Evolutionary conservation across 1,284 basidiomycete species (phyloP), one percentile per base, ranked within the genome.

Genomic region (Coniophora puteana): DNA sequence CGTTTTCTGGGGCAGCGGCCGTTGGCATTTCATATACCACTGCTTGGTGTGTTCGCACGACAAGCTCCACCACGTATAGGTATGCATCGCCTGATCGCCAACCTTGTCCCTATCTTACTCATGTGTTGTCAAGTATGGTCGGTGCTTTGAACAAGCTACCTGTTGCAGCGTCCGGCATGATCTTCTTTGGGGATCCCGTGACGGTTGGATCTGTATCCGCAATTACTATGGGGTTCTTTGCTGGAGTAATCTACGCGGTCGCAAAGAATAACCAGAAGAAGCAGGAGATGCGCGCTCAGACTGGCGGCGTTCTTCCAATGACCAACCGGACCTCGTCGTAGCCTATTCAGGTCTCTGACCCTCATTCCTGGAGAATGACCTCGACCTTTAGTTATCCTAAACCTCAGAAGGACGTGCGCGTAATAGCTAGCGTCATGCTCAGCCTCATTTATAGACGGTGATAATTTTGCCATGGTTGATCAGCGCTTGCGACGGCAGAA

Each of bases 131-230:
- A 33, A 93, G 90, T 52, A 99, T 99, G 96, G 94, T 98, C 38
- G 96, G 96, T 7, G 96, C 96, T 0, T 67, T 99, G 53, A 99
- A 99, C 74, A 99, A 99, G 70, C 77, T 99, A 12, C 96, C 96
- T 14, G 90, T 99, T 26, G 96, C 96, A 7, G 93, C 92, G 14
- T 93, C 90, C 20, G 93, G 93, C 11, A 92, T 98, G 87, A 63
- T 97, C 46, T 95, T 96, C 71, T 95, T 96, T 61, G 91, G 91
- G 29, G 94, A 99, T 65, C 66, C 80, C 12, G 85, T 91, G 26
- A 95, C 90, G 5, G 63, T 85, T 47, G 90, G 93, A 27, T 94
- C 89, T 20, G 87, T 97, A 33, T 84, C 86, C 10, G 93, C 94
- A 23, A 85, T 99, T 41, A 67, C 71, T 2, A 77, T 92, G 28